Evolutionary conservation across 306 rosid genomes (phyloP), one percentile per base, ranked within the genome.

Genomic region (Senna siamea): DNA sequence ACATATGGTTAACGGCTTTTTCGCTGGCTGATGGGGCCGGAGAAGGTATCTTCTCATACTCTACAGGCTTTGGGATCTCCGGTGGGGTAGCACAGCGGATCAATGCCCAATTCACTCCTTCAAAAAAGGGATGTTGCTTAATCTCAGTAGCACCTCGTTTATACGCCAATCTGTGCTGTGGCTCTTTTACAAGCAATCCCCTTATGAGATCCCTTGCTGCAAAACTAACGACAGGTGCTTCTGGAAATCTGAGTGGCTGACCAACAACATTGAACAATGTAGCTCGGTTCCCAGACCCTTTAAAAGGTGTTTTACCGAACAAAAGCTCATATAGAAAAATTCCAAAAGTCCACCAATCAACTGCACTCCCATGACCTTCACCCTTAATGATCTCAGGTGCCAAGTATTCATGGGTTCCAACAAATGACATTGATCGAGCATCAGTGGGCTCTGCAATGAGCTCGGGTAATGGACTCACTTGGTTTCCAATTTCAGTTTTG

Each of bases 281-380:
- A 7, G 96, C 97, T 44, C 97, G 89, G 79, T 93, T 93, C 23
- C 94, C 98, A 0, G 98, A 93, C 63, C 98, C 98, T 82, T 93
- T 93, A 58, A 93, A 93, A 10, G 98, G 98, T 41, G 98, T 93
- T 85, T 93, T 93, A 57, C 98, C 98, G 32, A 93, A 93, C 80
- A 93, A 77, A 41, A 93, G 81, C 88, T 93, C 98, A 2, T 93
- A 93, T 26, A 93, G 85, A 76, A 93, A 93, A 80, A 93, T 91
- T 63, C 98, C 98, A 73, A 86, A 93, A 78, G 98, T 93, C 98
- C 98, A 93, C 98, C 98, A 93, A 81, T 93, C 98, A 53, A 93
- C 98, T 5, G 98, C 93, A 69, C 98, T 93, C 62, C 98, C 98
- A 68, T 93, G 98, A 53, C 98, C 98, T 81, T 93, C 98, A 37